phyloP scores from a whole-genome alignment of 176 grass and related monocot genomes.

The Urochloa ruziziensis region DNA sequence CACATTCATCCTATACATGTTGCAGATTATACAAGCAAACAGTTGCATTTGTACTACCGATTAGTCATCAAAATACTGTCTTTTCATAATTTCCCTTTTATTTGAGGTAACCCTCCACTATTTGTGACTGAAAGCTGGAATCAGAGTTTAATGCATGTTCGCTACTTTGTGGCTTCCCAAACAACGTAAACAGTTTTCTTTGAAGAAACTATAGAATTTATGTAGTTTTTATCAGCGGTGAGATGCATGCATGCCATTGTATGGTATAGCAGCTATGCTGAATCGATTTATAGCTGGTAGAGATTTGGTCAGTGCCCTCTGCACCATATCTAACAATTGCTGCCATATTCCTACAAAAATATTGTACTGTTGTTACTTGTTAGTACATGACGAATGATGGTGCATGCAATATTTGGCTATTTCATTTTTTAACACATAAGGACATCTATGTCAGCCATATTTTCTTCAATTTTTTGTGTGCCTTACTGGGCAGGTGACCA shows the following conservation, averaged over 20 bases:
- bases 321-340: background rate
- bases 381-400: background rate
- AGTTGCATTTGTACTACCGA: background rate
- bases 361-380: background rate
- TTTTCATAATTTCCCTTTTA: background rate
- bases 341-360: background rate
- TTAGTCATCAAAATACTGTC: background rate
- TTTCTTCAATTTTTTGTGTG: background rate
- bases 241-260: background rate
- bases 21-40: background rate
- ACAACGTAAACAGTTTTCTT: background rate
- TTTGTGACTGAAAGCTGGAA: background rate
- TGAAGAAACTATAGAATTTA: background rate
- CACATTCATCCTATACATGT: background rate
- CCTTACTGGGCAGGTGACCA: slow-evolving; percentile 25
- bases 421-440: background rate
- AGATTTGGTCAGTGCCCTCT: background rate
- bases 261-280: background rate
- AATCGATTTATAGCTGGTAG: background rate
- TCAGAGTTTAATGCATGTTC: background rate
- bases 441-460: background rate
- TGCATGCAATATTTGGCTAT: background rate
- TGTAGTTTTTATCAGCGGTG: background rate
- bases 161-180: background rate
- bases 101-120: background rate